These are phyloP conservation scores for Blumeriella jaapii DNA, from an alignment of 2,329 filamentous ascomycete genomes.

Conservation along the genomic window DNA sequence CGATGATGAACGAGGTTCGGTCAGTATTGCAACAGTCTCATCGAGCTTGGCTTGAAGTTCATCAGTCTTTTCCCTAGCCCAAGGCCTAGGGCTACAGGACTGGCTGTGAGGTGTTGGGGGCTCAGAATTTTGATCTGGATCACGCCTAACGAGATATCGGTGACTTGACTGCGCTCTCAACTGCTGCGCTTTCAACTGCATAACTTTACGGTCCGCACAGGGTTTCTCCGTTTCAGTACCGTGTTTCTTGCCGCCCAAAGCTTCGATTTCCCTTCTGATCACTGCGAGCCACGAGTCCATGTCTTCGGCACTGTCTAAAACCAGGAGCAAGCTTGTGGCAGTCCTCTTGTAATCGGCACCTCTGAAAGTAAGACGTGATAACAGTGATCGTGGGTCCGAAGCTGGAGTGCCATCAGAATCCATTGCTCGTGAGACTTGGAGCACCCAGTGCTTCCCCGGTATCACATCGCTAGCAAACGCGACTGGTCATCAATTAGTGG, in stretches of 20 bases:
- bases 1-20: constrained; percentile 2
- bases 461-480: constrained; percentile 74
- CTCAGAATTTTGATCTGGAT: constrained; percentile 15
- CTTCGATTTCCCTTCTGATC: constrained; percentile 59
- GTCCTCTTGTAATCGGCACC: constrained; percentile 40
- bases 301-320: constrained; percentile 60
- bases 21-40: constrained; percentile 10
- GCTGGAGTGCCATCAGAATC: constrained; percentile 43
- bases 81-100: constrained; percentile 12
- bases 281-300: constrained; percentile 67
- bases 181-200: constrained; percentile 20
- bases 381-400: constrained; percentile 46
- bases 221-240: constrained; percentile 47
- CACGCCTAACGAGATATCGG: constrained; percentile 19
- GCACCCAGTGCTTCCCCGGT: constrained; percentile 67
- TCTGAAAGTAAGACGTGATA: constrained; percentile 53
- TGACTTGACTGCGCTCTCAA: constrained; percentile 21
- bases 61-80: constrained; percentile 13
- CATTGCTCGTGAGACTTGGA: constrained; percentile 60
- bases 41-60: constrained; percentile 12
- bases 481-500: constrained; percentile 43
- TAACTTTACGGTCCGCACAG: constrained; percentile 31
- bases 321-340: constrained; percentile 55
- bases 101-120: constrained; percentile 15
- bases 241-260: constrained; percentile 53